Conservation (phyloP, 2,329 filamentous ascomycete genomes). For the Neonectria punicea region DNA sequence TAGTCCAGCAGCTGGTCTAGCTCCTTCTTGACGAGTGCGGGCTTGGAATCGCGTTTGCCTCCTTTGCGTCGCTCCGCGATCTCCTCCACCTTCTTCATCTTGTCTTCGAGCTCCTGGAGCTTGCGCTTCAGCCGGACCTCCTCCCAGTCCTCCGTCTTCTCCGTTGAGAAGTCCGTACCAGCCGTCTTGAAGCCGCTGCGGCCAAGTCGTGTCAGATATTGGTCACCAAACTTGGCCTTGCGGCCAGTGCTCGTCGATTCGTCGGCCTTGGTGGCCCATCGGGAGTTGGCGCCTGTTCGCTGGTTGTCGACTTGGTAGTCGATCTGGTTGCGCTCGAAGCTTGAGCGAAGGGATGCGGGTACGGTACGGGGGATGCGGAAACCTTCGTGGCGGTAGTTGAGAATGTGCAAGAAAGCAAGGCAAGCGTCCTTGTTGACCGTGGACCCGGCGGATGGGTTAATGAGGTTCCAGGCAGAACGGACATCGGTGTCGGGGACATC, state of each 20-base stretch:
- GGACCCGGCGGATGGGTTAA: slow-evolving; percentile 86
- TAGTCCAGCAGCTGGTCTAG: slow-evolving; percentile 94
- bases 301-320: slow-evolving; percentile 92
- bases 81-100: slow-evolving; percentile 84
- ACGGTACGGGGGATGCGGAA: slow-evolving; percentile 93
- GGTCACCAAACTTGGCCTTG: slow-evolving; percentile 97
- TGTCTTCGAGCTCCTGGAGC: slow-evolving; percentile 86
- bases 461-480: slow-evolving; percentile 94
- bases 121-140: slow-evolving; percentile 95
- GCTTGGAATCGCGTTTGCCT: slow-evolving; percentile 79
- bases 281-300: slow-evolving; percentile 69
- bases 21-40: slow-evolving; percentile 92
- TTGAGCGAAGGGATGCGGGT: slow-evolving; percentile 87
- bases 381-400: slow-evolving; percentile 95
- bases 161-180: slow-evolving; percentile 89
- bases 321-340: slow-evolving; percentile 95
- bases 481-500: slow-evolving; percentile 82
- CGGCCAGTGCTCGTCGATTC: slow-evolving; percentile 85
- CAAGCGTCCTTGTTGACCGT: slow-evolving; percentile 95
- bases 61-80: slow-evolving; percentile 72
- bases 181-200: slow-evolving; percentile 82
- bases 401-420: slow-evolving; percentile 94
- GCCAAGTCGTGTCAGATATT: slow-evolving; percentile 91
- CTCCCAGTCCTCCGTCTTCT: slow-evolving; percentile 95
- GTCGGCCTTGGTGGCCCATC: slow-evolving; percentile 83